phyloP scores from a whole-genome alignment of 73 alveolate genomes.

The Uronychia setigera region DNA sequence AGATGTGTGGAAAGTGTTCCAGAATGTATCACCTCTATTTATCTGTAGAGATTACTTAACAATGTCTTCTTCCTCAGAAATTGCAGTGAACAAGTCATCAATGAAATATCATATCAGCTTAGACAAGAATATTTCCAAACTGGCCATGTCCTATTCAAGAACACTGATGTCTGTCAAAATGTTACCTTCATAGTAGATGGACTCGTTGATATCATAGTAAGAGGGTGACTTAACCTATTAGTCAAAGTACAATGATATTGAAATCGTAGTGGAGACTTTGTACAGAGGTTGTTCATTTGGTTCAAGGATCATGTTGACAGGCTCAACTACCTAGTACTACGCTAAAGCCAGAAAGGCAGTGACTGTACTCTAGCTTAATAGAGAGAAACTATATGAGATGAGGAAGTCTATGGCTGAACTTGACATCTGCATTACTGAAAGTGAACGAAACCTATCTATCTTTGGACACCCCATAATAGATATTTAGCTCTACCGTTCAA shows the following conservation, averaged over 20 bases:
- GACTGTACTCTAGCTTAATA: background rate
- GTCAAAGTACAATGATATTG: background rate
- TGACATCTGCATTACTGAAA: background rate
- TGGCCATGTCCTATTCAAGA: slow-evolving; percentile 11
- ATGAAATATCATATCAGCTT: slow-evolving; percentile 19
- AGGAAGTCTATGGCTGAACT: background rate
- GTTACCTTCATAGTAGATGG: slow-evolving; percentile 18
- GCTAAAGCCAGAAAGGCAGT: background rate
- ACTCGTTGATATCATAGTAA: slow-evolving; percentile 21
- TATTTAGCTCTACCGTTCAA: background rate
- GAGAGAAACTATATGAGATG: background rate
- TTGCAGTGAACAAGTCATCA: background rate
- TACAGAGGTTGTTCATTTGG: slow-evolving; percentile 4
- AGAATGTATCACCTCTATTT: background rate
- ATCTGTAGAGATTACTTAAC: background rate
- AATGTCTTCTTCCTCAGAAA: background rate
- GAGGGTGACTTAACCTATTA: background rate
- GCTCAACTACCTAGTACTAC: background rate
- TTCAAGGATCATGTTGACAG: background rate
- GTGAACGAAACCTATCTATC: background rate
- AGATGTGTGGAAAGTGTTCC: slow-evolving; percentile 28
- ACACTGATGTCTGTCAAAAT: background rate
- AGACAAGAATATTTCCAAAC: slow-evolving; percentile 18
- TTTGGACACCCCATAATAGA: background rate
- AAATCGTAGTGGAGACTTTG: slow-evolving; percentile 12